phyloP scores from a whole-genome alignment of 192 early-diverging fungal species.

The Phycomyces nitens region DNA sequence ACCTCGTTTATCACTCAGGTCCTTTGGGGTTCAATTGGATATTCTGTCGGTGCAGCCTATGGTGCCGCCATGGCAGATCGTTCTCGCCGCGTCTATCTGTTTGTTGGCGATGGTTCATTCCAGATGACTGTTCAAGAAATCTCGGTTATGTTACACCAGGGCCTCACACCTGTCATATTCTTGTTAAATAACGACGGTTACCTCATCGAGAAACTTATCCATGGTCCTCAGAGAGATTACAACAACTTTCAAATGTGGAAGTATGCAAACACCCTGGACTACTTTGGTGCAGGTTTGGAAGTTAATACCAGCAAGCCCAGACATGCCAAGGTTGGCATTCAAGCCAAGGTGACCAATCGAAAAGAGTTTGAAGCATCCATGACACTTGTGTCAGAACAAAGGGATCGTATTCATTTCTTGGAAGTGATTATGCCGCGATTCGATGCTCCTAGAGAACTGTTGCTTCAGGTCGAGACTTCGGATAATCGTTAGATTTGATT shows the following conservation, averaged over 20 bases:
- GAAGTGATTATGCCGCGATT: constrained; percentile 46
- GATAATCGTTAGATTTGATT: constrained; percentile 20
- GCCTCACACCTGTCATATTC: constrained; percentile 45
- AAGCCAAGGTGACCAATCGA: constrained; percentile 23
- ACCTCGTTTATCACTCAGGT: constrained; percentile 40
- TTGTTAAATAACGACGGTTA: constrained; percentile 54
- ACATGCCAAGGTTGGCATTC: constrained; percentile 30
- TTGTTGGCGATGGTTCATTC: constrained; percentile 52
- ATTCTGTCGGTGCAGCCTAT: constrained; percentile 38
- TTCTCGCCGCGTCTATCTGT: constrained; percentile 38
- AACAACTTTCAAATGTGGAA: constrained; percentile 51
- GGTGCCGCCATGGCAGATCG: constrained; percentile 43
- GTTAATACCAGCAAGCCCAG: constrained; percentile 19
- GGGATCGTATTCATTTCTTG: constrained; percentile 40
- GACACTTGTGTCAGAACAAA: constrained; percentile 19
- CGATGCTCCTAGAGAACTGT: constrained; percentile 45
- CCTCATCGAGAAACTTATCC: constrained; percentile 47
- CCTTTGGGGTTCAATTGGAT: constrained; percentile 32
- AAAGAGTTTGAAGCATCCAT: constrained; percentile 41
- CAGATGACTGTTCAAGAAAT: constrained; percentile 49
- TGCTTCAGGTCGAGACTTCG: constrained; percentile 22
- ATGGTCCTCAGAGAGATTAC: constrained; percentile 40
- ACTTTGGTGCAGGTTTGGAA: constrained; percentile 34
- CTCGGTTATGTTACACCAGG: constrained; percentile 47
- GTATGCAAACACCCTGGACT: constrained; percentile 44